Evolutionary conservation across 805 yeast genomes (phyloP), one percentile per base, ranked within the genome.

Genomic region (Candida sonorensis): DNA sequence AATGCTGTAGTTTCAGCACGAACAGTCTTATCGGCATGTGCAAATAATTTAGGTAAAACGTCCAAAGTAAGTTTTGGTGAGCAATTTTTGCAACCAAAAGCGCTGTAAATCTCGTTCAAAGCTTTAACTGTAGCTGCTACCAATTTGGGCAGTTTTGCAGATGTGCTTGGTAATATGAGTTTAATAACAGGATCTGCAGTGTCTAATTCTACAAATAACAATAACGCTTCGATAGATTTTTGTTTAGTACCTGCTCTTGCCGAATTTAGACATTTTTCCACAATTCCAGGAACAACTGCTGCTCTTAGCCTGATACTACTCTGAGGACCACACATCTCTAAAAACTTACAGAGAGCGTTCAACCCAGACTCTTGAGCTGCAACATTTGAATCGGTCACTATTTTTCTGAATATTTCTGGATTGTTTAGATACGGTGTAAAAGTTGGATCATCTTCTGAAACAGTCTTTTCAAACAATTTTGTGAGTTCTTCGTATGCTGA

Each of bases 281-380:
- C 75, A 30, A 92, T 55, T 0, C 71, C 55, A 4, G 69, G 51
- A 1, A 75, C 60, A 5, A 73, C 62, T 10, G 55, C 48, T 9
- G 50, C 43, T 39, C 75, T 66, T 14, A 76, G 48, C 40, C 57
- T 62, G 5, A 54, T 26, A 29, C 69, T 61, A 4, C 53, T 67
- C 2, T 51, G 45, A 1, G 70, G 35, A 0, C 78, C 80, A 2
- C 83, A 82, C 47, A 55, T 69, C 45, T 73, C 71, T 26, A 82
- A 57, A 46, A 73, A 70, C 4, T 73, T 65, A 10, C 58, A 57
- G 5, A 85, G 53, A 7, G 82, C 68, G 3, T 60, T 53, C 14
- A 86, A 61, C 4, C 85, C 97, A 2, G 80, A 62, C 49, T 92
- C 97, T 42, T 87, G 95, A 0, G 97, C 95, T 12, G 81, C 92